Conservation (phyloP, 352 stramenopile species). For the Phytophthora uliginosa region DNA sequence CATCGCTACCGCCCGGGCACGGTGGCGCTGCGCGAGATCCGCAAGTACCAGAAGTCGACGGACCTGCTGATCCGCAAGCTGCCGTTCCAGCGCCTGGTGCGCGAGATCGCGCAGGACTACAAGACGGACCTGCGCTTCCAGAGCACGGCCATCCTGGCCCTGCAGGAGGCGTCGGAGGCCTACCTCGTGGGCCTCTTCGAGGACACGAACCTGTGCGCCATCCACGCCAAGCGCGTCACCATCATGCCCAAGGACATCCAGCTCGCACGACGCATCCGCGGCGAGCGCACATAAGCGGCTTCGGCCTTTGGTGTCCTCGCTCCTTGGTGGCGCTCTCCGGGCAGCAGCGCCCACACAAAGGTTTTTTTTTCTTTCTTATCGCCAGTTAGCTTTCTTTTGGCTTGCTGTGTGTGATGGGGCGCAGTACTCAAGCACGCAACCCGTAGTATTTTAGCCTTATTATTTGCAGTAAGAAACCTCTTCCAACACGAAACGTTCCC, state of each 20-base stretch:
- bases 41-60: slow-evolving; percentile 97
- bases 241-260: slow-evolving; percentile 99
- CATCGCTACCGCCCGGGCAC: slow-evolving; percentile 86
- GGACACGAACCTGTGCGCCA: slow-evolving; percentile 96
- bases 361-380: slow-evolving; percentile 39
- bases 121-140: slow-evolving; percentile 97
- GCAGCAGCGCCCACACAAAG: background rate
- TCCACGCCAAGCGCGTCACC: slow-evolving; percentile 97
- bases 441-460: slow-evolving; percentile 55
- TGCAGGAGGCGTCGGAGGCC: slow-evolving; percentile 94
- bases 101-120: slow-evolving; percentile 98
- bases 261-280: slow-evolving; percentile 93
- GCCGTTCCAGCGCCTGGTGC: slow-evolving; percentile 97
- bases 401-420: slow-evolving; percentile 51
- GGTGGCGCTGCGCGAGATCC: slow-evolving; percentile 96
- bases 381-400: slow-evolving; percentile 38
- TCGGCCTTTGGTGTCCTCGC: slow-evolving; percentile 6
- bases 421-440: slow-evolving; percentile 45
- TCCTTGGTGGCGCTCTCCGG: background rate
- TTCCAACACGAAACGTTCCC: slow-evolving; percentile 18
- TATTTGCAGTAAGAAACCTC: slow-evolving; percentile 54
- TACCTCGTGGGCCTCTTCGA: slow-evolving; percentile 97
- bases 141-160: slow-evolving; percentile 92
- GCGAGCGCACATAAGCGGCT: slow-evolving; percentile 82
- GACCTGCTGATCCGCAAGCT: slow-evolving; percentile 97